Percentiles rank a stretch among this genome's conserved stretches.
These are phyloP conservation scores for Rhododendron vialii DNA, from an alignment of 148 eudicot species.

Conservation along the genomic window DNA sequence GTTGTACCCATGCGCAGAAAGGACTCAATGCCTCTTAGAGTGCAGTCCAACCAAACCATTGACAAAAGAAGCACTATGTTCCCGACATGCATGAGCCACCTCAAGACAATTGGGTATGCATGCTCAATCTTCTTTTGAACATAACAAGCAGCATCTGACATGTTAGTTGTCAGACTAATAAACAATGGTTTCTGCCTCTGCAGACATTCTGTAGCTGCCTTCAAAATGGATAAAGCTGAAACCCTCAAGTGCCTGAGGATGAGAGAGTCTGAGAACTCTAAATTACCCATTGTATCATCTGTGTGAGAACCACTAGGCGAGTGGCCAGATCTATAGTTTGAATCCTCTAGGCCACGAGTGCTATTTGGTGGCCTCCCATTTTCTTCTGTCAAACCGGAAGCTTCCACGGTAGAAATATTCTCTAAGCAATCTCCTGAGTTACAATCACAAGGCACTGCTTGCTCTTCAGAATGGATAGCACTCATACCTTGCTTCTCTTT, in stretches of 20 bases:
- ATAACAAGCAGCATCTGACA: slow-evolving; percentile 39
- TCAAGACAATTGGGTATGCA: slow-evolving; percentile 62
- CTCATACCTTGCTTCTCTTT: slow-evolving; percentile 35
- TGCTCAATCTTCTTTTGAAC: slow-evolving; percentile 41
- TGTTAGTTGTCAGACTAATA: slow-evolving; percentile 23
- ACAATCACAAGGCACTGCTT: slow-evolving; percentile 19
- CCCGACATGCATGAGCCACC: slow-evolving; percentile 61
- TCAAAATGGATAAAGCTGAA: slow-evolving; percentile 32
- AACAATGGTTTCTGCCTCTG: slow-evolving; percentile 60
- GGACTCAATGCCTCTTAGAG: slow-evolving; percentile 80
- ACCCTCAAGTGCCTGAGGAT: slow-evolving; percentile 39
- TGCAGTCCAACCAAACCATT: slow-evolving; percentile 81
- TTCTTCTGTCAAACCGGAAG: slow-evolving; percentile 31
- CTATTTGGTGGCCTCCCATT: slow-evolving; percentile 21
- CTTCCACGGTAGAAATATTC: slow-evolving; percentile 21
- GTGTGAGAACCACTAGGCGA: slow-evolving; percentile 23
- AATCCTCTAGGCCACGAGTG: slow-evolving; percentile 17
- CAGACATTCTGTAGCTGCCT: slow-evolving; percentile 54
- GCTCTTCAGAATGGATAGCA: slow-evolving; percentile 21
- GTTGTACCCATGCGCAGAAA: slow-evolving; percentile 88
- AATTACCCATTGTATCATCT: slow-evolving; percentile 29
- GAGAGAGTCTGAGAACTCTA: slow-evolving; percentile 27
- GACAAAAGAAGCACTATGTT: slow-evolving; percentile 58
- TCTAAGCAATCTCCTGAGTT: slow-evolving; percentile 18
- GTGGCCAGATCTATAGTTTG: slow-evolving; percentile 21